These are phyloP conservation scores for Withania somnifera DNA, from an alignment of 305 asterid genomes.

Conservation along the genomic window DNA sequence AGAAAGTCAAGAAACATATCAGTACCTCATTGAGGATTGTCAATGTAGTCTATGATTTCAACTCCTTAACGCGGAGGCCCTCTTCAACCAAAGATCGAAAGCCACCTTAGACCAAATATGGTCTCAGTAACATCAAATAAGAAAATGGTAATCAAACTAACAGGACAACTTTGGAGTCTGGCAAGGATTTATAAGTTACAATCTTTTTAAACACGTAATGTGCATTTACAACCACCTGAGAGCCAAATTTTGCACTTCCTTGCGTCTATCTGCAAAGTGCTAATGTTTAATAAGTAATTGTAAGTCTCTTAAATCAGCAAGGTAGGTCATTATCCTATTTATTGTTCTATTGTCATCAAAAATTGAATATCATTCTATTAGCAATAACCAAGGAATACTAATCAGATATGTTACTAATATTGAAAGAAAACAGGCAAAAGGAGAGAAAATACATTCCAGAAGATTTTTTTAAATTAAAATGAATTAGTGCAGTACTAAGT, in stretches of 20 bases:
- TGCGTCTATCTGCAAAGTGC: background rate
- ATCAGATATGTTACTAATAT: background rate
- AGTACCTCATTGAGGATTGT: slow-evolving; percentile 71
- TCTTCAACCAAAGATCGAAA: slow-evolving; percentile 76
- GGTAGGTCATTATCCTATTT: background rate
- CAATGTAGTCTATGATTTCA: slow-evolving; percentile 74
- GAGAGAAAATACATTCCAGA: background rate
- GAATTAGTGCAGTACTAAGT: background rate
- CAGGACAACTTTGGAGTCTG: background rate
- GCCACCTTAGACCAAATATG: slow-evolving; percentile 84
- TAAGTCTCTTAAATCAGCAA: background rate
- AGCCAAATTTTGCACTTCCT: no score
- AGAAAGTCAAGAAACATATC: background rate
- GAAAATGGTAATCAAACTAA: background rate
- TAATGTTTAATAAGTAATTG: background rate
- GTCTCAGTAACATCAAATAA: slow-evolving; percentile 31
- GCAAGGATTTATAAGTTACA: background rate
- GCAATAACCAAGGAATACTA: background rate
- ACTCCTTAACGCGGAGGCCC: slow-evolving; percentile 67
- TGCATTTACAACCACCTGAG: no score
- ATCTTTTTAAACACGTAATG: background rate
- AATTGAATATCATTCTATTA: background rate
- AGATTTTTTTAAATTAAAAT: background rate
- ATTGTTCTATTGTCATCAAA: background rate
- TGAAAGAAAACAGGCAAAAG: background rate